These are phyloP conservation scores for Suillus sp. DNA, from an alignment of 768 basidiomycete species.

Conservation along the genomic window DNA sequence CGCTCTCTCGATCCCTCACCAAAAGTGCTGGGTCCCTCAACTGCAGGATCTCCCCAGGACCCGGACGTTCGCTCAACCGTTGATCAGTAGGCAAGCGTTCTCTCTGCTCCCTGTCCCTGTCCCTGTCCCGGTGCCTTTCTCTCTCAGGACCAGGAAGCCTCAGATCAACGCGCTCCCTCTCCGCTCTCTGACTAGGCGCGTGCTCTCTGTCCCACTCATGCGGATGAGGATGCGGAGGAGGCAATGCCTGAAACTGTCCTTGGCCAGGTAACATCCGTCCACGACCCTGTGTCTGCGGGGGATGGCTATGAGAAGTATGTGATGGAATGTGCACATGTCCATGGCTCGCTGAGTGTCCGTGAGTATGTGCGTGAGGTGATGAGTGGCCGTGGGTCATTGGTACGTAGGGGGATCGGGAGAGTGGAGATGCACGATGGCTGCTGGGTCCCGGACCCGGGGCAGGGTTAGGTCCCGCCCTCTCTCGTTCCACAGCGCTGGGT, in stretches of 20 bases:
- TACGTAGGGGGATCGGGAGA: constrained; percentile 30
- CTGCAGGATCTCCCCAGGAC: constrained; percentile 11
- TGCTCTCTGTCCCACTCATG: constrained; percentile 33
- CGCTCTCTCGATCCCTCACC: constrained; percentile 1
- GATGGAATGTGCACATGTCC: background rate
- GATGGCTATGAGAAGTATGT: background rate
- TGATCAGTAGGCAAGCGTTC: constrained; percentile 27
- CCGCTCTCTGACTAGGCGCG: constrained; percentile 15
- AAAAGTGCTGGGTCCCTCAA: constrained; percentile 6
- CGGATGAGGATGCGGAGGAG: constrained; percentile 17
- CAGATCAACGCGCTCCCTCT: constrained; percentile 25
- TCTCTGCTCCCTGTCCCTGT: constrained; percentile 18
- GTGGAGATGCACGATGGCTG: constrained; percentile 19
- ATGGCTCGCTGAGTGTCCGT: constrained; percentile 22
- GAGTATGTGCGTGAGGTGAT: constrained; percentile 24
- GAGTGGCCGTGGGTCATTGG: constrained; percentile 21
- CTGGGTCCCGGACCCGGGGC: background rate
- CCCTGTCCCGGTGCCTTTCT: constrained; percentile 11
- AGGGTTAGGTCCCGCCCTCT: constrained; percentile 2
- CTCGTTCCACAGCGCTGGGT: background rate
- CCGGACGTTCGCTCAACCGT: constrained; percentile 13
- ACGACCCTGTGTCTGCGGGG: constrained; percentile 22
- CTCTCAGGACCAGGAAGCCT: constrained; percentile 7
- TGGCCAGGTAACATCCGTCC: constrained; percentile 25
- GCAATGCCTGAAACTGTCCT: constrained; percentile 32